Evolutionary conservation across 2,329 filamentous ascomycete genomes (phyloP).

Genomic region (Colletotrichum gigasporum): DNA sequence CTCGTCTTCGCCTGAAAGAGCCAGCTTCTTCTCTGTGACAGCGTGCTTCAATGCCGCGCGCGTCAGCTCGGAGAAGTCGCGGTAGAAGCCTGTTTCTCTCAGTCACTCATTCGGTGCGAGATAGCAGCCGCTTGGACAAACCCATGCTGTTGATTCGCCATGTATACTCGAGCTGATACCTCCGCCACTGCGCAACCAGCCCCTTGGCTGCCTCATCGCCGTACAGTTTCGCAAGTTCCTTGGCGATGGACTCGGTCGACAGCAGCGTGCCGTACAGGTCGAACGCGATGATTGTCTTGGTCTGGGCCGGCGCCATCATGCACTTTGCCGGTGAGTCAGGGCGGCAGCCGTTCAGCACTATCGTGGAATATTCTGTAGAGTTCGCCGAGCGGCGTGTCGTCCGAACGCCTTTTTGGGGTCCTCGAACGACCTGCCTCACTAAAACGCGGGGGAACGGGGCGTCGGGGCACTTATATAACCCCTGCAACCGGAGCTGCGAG

Average conservation of each 20-base stretch:
- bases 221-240: constrained; percentile 65
- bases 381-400: constrained; percentile 1
- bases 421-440: not conserved
- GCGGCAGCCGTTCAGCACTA: too few relatives aligned
- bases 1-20: constrained; percentile 54
- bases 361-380: not conserved
- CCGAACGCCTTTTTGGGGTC: not conserved
- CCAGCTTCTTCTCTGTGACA: constrained; percentile 62
- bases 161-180: constrained; percentile 80
- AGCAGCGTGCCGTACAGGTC: constrained; percentile 81
- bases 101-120: not conserved
- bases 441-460: constrained; percentile 7
- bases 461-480: constrained; percentile 4
- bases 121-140: constrained; percentile 44
- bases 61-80: constrained; percentile 71
- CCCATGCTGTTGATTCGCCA: constrained; percentile 82
- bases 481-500: not conserved
- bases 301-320: constrained; percentile 1
- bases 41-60: constrained; percentile 70
- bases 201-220: constrained; percentile 64
- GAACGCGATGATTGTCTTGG: constrained; percentile 69
- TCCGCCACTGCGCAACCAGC: constrained; percentile 71
- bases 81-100: constrained; percentile 61
- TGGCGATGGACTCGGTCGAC: constrained; percentile 74
- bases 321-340: not conserved